Base-by-base conservation (phyloP, 352 stramenopile species). In the Globisporangium ultimum region DNA sequence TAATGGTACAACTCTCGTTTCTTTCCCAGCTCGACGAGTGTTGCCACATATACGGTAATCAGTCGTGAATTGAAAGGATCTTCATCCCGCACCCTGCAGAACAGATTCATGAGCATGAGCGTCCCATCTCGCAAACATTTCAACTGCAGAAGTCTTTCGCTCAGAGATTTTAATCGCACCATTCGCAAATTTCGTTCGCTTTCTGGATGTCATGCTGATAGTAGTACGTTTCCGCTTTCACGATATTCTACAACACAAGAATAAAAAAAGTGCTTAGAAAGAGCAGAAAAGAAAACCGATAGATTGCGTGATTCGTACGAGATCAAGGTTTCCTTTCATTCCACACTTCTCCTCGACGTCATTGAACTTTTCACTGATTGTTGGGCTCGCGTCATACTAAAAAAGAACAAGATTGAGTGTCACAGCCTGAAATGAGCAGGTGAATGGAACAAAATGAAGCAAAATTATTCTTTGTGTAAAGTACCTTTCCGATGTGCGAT, bases 1-100 rank as follows among this genome's bases (percentile, higher is more conserved):
- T 98, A 93, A 55, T 98, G 88, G 57, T 98, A 99, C 24, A 99
- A 72, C 40, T 97, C 82, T 36, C 90, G 88, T 64, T 98, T 98
- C 50, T 95, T 93, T 38, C 84, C 80, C 1, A 98, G 78, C 52
- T 97, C 90, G 2, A 98, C 83, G 2, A 98, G 63, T 0, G 91
- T 97, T 8, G 91, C 87, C 8, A 98, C 87, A 41, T 87, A 93
- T 2, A 97, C 78, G 5, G 87, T 71, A 43, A 94, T 80, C 34
- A 93, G 74, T 28, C 86, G 80, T 40, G 79, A 84, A 66, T 95
- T 91, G 64, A 80, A 96, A 8, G 88, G 88, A 66, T 95, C 87
- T 36, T 62, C 58, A 14, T 84, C 73, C 15, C 80, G 79, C 47
- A 97, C 67, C 51, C 86, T 95, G 53, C 11, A 41, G 10, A 21